phyloP scores from a whole-genome alignment of 176 grass and related monocot species.

The Rhynchospora pubera region DNA sequence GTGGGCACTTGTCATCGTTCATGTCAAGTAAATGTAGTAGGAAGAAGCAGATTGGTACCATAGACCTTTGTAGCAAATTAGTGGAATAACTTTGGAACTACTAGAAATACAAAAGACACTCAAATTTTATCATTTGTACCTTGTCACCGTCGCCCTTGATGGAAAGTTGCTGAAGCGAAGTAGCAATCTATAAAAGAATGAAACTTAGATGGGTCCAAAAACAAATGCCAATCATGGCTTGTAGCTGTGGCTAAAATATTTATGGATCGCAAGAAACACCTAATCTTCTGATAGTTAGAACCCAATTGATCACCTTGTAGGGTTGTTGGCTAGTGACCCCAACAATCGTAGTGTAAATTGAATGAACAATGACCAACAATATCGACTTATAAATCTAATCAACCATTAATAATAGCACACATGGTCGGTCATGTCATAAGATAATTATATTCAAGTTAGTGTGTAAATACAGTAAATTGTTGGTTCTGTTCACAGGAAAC shows the following conservation, averaged over 20 bases:
- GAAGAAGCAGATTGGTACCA: not conserved
- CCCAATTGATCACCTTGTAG: not conserved
- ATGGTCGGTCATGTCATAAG: not conserved
- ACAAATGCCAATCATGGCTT: not conserved
- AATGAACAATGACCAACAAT: not conserved
- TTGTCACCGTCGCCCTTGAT: slow-evolving; percentile 38
- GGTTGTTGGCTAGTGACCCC: not conserved
- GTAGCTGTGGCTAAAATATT: not conserved
- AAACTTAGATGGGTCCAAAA: not conserved
- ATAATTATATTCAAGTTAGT: not conserved
- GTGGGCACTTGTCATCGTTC: not conserved
- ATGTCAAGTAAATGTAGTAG: not conserved
- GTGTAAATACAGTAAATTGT: not conserved
- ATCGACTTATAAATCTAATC: not conserved
- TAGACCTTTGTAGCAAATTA: not conserved
- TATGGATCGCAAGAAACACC: not conserved
- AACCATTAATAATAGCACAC: not conserved
- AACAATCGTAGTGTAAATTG: not conserved
- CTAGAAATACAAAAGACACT: slow-evolving; percentile 9
- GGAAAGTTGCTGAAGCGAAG: not conserved
- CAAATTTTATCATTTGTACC: slow-evolving; percentile 25
- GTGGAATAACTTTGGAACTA: not conserved
- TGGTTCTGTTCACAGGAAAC: not conserved
- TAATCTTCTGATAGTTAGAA: not conserved
- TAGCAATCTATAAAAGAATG: not conserved